Percentiles rank a stretch among this genome's conserved stretches.
Evolutionary conservation across 352 stramenopile genomes (phyloP).

Genomic region (Globisporangium alternatum): DNA sequence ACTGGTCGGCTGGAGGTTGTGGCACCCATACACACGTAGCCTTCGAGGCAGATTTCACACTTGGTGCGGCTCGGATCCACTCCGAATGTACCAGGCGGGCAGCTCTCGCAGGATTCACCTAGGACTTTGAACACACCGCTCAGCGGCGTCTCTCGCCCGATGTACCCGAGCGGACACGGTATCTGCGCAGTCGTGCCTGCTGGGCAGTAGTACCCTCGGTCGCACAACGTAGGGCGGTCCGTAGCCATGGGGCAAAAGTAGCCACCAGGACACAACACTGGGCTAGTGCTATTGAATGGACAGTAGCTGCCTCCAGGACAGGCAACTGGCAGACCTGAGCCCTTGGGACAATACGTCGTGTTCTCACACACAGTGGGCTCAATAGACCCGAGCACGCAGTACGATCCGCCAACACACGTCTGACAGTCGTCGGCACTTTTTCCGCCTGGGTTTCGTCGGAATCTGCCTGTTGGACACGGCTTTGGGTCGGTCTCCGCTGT

Average conservation of each 20-base stretch:
- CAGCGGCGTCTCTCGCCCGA: slow-evolving; percentile 51
- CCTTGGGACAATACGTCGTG: slow-evolving; percentile 58
- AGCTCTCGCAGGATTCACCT: slow-evolving; percentile 63
- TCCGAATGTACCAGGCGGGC: slow-evolving; percentile 75
- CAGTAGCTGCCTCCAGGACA: slow-evolving; percentile 78
- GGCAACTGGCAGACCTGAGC: slow-evolving; percentile 38
- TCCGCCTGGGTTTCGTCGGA: slow-evolving; percentile 30
- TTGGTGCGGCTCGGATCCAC: slow-evolving; percentile 70
- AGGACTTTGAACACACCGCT: slow-evolving; percentile 46
- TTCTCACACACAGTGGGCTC: slow-evolving; percentile 47
- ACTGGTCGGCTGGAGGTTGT: slow-evolving; percentile 58
- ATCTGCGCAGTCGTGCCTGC: slow-evolving; percentile 42
- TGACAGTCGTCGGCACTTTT: slow-evolving; percentile 40
- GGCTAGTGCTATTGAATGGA: slow-evolving; percentile 60
- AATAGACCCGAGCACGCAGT: slow-evolving; percentile 43
- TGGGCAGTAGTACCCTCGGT: slow-evolving; percentile 73
- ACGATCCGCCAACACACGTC: slow-evolving; percentile 56
- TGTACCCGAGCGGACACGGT: slow-evolving; percentile 77
- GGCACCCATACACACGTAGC: slow-evolving; percentile 82
- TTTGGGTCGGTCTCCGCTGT: slow-evolving; percentile 29
- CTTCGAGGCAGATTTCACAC: slow-evolving; percentile 69
- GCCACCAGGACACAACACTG: slow-evolving; percentile 58
- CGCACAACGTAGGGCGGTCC: slow-evolving; percentile 33
- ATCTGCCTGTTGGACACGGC: slow-evolving; percentile 51
- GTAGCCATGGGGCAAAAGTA: slow-evolving; percentile 67